Conservation (phyloP, 2,329 filamentous ascomycete species). For the Neonectria faginata region DNA sequence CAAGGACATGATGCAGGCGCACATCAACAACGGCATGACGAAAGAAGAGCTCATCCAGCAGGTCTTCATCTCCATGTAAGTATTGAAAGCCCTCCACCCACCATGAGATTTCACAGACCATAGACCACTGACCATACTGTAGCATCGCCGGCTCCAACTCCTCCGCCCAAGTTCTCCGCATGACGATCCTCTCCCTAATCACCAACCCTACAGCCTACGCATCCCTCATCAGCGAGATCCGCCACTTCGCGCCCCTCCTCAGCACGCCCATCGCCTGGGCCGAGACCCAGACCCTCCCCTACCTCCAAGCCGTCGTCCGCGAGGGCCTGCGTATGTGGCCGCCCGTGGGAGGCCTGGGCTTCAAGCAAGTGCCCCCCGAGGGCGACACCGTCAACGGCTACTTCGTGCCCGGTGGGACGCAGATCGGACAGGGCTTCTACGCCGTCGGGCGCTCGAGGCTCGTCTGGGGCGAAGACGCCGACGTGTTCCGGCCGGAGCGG, state of each 20-base stretch:
- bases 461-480: conserved; percentile 64
- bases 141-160: conserved; percentile 72
- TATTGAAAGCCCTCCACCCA: neutral
- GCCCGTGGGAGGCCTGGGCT: conserved; percentile 64
- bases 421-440: conserved; percentile 66
- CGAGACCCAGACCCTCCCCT: conserved; percentile 61
- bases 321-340: conserved; percentile 68
- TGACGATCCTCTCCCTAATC: conserved; percentile 63
- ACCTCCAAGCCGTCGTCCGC: conserved; percentile 68
- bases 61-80: conserved; percentile 55
- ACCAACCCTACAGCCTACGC: conserved; percentile 58
- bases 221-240: conserved; percentile 58
- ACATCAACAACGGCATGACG: conserved; percentile 53
- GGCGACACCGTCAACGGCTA: conserved; percentile 64
- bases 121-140: neutral
- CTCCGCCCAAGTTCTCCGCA: conserved; percentile 65
- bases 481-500: conserved; percentile 64
- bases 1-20: conserved; percentile 55
- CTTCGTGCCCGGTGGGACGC: conserved; percentile 64
- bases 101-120: rapidly evolving
- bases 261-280: conserved; percentile 56
- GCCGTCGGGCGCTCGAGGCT: conserved; percentile 62
- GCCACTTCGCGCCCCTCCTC: conserved; percentile 52
- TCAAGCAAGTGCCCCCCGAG: conserved; percentile 63
- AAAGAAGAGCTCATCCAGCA: conserved; percentile 53